Evolutionary conservation across 345 rosid species (phyloP).

Genomic region (Boechera stricta): DNA sequence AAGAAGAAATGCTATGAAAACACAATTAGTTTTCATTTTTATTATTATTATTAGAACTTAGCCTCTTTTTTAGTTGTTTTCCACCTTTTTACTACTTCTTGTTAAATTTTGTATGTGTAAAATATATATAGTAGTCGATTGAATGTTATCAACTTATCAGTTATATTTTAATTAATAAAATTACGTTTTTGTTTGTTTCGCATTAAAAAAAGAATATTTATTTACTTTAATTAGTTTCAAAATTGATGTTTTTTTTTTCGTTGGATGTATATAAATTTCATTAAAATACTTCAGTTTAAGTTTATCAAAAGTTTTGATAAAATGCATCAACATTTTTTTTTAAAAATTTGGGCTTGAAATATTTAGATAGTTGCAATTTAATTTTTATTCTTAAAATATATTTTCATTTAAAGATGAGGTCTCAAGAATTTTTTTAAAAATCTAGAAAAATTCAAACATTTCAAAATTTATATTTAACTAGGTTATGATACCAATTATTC

Average conservation of each 20-base stretch:
- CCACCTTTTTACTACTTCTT: background rate
- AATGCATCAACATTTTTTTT: background rate
- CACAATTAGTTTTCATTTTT: background rate
- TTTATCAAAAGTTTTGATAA: background rate
- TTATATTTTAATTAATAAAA: background rate
- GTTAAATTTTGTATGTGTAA: background rate
- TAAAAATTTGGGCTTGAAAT: too few relatives aligned
- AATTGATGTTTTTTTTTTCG: background rate
- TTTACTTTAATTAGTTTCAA: background rate
- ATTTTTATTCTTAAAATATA: too few relatives aligned
- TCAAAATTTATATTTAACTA: too few relatives aligned
- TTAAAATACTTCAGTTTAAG: background rate
- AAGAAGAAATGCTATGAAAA: background rate
- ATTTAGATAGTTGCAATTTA: too few relatives aligned
- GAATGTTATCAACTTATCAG: background rate
- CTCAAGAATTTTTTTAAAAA: background rate
- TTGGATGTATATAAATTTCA: background rate
- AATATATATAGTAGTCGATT: background rate
- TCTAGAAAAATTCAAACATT: too few relatives aligned
- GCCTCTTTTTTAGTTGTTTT: background rate
- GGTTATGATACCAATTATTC: too few relatives aligned
- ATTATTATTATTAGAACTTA: background rate
- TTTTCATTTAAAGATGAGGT: background rate
- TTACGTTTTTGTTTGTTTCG: conserved; percentile 3
- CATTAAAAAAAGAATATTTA: background rate